Conservation (phyloP, 2,329 filamentous ascomycete genomes). For the Microcyclospora pomicola region DNA sequence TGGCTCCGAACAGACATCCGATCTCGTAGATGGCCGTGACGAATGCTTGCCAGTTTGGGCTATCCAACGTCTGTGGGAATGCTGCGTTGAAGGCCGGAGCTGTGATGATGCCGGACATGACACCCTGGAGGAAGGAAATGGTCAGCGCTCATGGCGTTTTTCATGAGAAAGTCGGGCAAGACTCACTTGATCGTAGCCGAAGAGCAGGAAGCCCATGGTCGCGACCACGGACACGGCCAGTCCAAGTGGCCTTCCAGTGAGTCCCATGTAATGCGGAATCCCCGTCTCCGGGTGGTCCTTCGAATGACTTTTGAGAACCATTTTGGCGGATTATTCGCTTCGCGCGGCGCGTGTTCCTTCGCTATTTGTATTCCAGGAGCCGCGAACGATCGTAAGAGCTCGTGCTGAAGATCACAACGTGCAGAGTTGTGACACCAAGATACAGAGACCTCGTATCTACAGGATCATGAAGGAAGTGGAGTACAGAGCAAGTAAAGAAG, state of each 20-base stretch:
- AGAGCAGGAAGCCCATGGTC: constrained; percentile 46
- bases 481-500: too few relatives aligned
- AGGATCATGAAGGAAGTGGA: too few relatives aligned
- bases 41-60: constrained; percentile 37
- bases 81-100: constrained; percentile 21
- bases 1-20: constrained; percentile 32
- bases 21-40: constrained; percentile 41
- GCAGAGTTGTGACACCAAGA: too few relatives aligned
- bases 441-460: too few relatives aligned
- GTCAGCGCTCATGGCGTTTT: background rate
- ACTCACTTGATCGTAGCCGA: constrained; percentile 7
- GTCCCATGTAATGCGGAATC: constrained; percentile 40
- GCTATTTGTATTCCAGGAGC: too few relatives aligned
- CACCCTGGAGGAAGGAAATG: constrained; percentile 2
- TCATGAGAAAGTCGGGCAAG: constrained; percentile 1
- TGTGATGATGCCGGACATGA: constrained; percentile 23
- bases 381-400: too few relatives aligned
- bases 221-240: constrained; percentile 48
- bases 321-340: too few relatives aligned
- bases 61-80: constrained; percentile 26
- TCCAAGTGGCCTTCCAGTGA: constrained; percentile 44
- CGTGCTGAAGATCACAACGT: too few relatives aligned
- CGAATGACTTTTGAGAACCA: too few relatives aligned
- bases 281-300: constrained; percentile 12
- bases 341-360: too few relatives aligned